Evolutionary conservation across 768 basidiomycete species (phyloP).

Genomic region (Boletus rufocinnamomeus): DNA sequence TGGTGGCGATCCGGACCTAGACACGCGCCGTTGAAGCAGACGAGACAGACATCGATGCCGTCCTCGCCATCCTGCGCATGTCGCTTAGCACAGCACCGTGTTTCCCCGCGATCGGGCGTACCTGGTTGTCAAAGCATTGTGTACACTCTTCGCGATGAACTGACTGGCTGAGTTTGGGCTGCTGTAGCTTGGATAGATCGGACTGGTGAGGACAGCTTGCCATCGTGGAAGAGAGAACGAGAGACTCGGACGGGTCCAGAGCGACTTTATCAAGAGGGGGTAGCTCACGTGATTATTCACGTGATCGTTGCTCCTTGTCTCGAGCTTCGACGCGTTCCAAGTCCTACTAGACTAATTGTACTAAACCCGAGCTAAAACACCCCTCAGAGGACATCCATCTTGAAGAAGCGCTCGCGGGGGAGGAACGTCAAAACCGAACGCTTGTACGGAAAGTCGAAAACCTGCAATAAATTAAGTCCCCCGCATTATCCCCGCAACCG

Average conservation of each 20-base stretch:
- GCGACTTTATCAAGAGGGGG: background rate
- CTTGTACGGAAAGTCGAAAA: conserved; percentile 32
- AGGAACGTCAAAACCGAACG: conserved; percentile 18
- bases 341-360: background rate
- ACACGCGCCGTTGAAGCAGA: conserved; percentile 95
- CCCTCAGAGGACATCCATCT: conserved; percentile 20
- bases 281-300: conserved; percentile 5
- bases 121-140: conserved; percentile 95
- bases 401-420: conserved; percentile 29
- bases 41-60: conserved; percentile 88
- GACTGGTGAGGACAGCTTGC: conserved; percentile 53
- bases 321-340: background rate
- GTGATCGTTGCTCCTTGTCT: background rate
- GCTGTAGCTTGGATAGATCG: conserved; percentile 49
- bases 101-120: conserved; percentile 27
- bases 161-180: conserved; percentile 65
- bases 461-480: conserved; percentile 6
- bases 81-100: background rate
- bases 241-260: too few species aligned
- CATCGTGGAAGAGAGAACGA: conserved; percentile 17
- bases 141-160: conserved; percentile 95
- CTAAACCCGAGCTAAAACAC: background rate
- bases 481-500: background rate
- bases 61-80: conserved; percentile 58
- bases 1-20: conserved; percentile 64